phyloP scores from a whole-genome alignment of 345 rosid species.

The Murraya koenigii region DNA sequence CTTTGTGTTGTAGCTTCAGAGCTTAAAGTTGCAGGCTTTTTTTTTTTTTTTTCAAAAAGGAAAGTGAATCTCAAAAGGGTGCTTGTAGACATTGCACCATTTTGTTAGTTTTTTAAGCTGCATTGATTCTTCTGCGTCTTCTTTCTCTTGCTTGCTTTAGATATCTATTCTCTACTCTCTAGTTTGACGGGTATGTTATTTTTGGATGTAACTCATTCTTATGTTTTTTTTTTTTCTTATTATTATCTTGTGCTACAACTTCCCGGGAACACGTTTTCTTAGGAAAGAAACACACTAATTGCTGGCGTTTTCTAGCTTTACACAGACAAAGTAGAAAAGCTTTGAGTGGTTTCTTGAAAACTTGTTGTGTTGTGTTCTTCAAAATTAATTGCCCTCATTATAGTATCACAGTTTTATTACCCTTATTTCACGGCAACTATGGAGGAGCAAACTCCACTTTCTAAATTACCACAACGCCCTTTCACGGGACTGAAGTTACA shows the following conservation, averaged over 20 bases:
- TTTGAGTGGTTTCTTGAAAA: constrained; percentile 20
- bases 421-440: constrained; percentile 62
- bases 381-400: constrained; percentile 25
- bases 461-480: constrained; percentile 38
- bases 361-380: constrained; percentile 7
- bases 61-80: constrained; percentile 31
- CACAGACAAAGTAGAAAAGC: constrained; percentile 18
- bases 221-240: neutral
- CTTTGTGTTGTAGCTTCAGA: constrained; percentile 21
- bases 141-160: neutral
- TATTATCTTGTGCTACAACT: neutral
- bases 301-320: constrained; percentile 3
- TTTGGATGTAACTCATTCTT: neutral
- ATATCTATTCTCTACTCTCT: constrained; percentile 26
- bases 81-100: neutral
- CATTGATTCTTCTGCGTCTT: neutral
- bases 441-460: constrained; percentile 33
- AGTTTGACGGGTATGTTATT: neutral
- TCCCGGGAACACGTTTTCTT: constrained; percentile 16
- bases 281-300: constrained; percentile 27
- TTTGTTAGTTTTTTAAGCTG: constrained; percentile 3
- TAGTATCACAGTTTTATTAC: constrained; percentile 18
- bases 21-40: constrained; percentile 28
- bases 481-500: neutral
- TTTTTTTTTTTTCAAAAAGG: constrained; percentile 11